phyloP scores from a whole-genome alignment of 768 basidiomycete species.

The Gyrodon lividus region DNA sequence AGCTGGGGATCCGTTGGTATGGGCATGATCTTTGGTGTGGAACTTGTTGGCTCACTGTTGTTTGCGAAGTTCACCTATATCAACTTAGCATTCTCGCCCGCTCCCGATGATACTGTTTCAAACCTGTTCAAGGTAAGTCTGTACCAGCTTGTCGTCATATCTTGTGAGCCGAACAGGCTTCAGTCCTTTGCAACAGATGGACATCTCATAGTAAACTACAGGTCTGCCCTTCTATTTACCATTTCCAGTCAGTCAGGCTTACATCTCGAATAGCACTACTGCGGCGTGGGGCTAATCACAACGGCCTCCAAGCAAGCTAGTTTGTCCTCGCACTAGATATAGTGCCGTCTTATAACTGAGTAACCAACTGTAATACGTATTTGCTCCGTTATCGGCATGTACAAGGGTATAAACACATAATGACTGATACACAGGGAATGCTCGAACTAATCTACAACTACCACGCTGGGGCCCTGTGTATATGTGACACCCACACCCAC shows the following conservation, averaged over 20 bases:
- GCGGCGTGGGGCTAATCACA: slow-evolving; percentile 59
- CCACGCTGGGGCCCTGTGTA: neutral
- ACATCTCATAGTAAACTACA: slow-evolving; percentile 90
- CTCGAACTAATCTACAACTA: neutral
- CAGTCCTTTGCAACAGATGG: slow-evolving; percentile 87
- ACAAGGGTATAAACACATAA: neutral
- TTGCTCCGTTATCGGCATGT: neutral
- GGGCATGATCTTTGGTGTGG: slow-evolving; percentile 21
- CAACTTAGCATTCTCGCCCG: slow-evolving; percentile 74
- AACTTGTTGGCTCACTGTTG: slow-evolving; percentile 36
- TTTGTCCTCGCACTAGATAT: neutral
- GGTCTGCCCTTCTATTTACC: slow-evolving; percentile 41
- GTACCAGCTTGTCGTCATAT: neutral
- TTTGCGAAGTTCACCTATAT: slow-evolving; percentile 70
- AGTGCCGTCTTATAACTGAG: neutral
- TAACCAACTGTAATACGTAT: slow-evolving; percentile 1
- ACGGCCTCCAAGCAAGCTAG: neutral
- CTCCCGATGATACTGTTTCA: slow-evolving; percentile 72
- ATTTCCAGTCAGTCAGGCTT: too few species aligned
- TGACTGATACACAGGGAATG: slow-evolving; percentile 3
- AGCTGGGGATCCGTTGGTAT: slow-evolving; percentile 77
- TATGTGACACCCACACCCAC: neutral
- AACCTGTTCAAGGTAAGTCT: slow-evolving; percentile 61
- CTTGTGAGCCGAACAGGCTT: neutral
- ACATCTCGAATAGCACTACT: slow-evolving; percentile 44